These are phyloP conservation scores for Botrytis porri DNA, from an alignment of 2,329 filamentous ascomycete genomes.

Conservation along the genomic window DNA sequence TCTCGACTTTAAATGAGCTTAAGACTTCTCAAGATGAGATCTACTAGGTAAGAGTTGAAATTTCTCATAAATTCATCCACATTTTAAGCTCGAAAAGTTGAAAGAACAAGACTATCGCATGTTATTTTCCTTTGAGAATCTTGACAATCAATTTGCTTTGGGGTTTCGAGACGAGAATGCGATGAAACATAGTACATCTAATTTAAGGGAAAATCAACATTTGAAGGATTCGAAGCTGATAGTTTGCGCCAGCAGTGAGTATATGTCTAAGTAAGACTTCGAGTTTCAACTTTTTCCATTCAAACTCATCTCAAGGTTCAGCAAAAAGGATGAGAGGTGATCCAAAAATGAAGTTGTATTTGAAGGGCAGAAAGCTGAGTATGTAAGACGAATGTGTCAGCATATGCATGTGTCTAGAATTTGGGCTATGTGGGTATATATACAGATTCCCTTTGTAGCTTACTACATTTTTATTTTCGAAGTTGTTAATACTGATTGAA, in stretches of 20 bases:
- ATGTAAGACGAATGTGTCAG: background rate
- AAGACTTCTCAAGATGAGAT: background rate
- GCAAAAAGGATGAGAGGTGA: background rate
- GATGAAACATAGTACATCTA: background rate
- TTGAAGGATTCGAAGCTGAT: background rate
- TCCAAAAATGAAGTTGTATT: background rate
- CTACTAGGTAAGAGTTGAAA: background rate
- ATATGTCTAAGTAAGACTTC: background rate
- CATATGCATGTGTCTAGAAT: too few species aligned
- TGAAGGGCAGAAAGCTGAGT: background rate
- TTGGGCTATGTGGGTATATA: too few species aligned
- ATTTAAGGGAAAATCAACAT: background rate
- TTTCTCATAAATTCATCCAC: too few species aligned
- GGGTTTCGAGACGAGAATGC: background rate
- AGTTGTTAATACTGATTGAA: too few species aligned
- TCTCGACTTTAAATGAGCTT: background rate
- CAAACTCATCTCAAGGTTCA: background rate
- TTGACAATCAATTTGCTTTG: background rate
- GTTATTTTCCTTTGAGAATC: background rate
- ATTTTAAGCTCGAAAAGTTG: background rate
- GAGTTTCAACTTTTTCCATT: background rate
- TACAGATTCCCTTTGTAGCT: too few species aligned
- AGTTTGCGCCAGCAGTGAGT: background rate
- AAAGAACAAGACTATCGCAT: too few species aligned
- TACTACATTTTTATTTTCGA: too few species aligned